Conservation (phyloP, 352 stramenopile species). For the Phytophthora lateralis region DNA sequence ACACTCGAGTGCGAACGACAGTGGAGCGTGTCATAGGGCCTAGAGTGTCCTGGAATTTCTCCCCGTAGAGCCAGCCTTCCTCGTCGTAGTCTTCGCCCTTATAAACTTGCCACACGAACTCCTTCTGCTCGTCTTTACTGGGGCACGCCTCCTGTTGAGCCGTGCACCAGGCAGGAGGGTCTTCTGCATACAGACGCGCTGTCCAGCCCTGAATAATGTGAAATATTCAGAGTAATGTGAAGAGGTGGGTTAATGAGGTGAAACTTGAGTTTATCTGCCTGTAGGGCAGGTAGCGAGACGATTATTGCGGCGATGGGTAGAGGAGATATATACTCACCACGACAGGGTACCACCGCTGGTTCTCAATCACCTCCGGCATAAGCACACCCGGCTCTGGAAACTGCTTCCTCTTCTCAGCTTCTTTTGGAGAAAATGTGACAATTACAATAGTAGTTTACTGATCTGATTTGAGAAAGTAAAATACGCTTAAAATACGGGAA, state of each 20-base stretch:
- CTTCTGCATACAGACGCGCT: conserved; percentile 63
- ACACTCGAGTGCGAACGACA: conserved; percentile 82
- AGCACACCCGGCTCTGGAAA: background rate
- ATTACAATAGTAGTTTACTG: conserved; percentile 2
- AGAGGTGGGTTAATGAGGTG: conserved; percentile 2
- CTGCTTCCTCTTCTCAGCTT: conserved; percentile 12
- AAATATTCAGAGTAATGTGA: conserved; percentile 4
- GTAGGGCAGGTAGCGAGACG: background rate
- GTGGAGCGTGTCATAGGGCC: conserved; percentile 65
- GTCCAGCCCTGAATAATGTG: conserved; percentile 67
- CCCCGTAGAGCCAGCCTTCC: conserved; percentile 84
- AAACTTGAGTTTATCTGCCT: conserved; percentile 2
- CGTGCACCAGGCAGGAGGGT: conserved; percentile 77
- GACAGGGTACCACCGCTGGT: conserved; percentile 86
- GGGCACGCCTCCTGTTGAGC: conserved; percentile 42
- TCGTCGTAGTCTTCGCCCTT: conserved; percentile 86
- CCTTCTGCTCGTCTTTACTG: conserved; percentile 64
- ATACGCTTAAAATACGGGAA: background rate
- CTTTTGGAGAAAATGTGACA: conserved; percentile 23
- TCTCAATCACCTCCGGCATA: conserved; percentile 84
- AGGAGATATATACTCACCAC: conserved; percentile 50
- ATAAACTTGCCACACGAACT: conserved; percentile 79
- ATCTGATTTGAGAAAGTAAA: conserved; percentile 5
- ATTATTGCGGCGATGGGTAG: background rate
- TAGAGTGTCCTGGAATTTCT: conserved; percentile 67